These are phyloP conservation scores for Fusarium neocosmosporiellum DNA, from an alignment of 2,329 filamentous ascomycete genomes.

Conservation along the genomic window DNA sequence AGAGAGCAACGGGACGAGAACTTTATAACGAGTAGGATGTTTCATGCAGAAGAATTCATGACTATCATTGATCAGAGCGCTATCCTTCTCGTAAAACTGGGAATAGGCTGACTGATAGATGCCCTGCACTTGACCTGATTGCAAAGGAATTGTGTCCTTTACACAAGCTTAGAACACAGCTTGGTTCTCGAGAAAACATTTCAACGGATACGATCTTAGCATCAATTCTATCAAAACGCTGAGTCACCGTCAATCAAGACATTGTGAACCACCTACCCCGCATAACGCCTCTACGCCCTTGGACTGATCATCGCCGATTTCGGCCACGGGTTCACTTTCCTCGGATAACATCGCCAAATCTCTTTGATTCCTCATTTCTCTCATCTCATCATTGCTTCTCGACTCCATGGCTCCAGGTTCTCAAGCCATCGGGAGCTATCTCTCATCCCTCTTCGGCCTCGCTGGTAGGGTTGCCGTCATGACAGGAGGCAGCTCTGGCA, in stretches of 20 bases:
- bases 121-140: no score
- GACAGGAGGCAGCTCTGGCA: constrained; percentile 50
- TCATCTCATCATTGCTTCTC: background rate
- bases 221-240: background rate
- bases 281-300: background rate
- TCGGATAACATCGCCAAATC: background rate
- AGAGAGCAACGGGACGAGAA: no score
- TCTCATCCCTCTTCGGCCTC: constrained; percentile 46
- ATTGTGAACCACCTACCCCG: background rate
- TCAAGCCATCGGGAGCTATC: constrained; percentile 33
- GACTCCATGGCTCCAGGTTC: constrained; percentile 18
- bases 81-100: no score
- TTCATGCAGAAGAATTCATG: no score
- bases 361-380: no score
- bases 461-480: constrained; percentile 45
- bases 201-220: no score
- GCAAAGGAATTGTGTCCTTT: no score
- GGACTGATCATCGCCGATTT: background rate
- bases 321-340: background rate
- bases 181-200: no score
- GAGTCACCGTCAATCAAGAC: background rate
- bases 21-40: no score
- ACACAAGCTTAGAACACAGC: no score
- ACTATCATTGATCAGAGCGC: no score
- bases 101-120: no score